Percentiles rank a stretch among this genome's conserved stretches.
Evolutionary conservation across 192 early-diverging fungal genomes (phyloP).

Genomic region (Pilaira anomala): DNA sequence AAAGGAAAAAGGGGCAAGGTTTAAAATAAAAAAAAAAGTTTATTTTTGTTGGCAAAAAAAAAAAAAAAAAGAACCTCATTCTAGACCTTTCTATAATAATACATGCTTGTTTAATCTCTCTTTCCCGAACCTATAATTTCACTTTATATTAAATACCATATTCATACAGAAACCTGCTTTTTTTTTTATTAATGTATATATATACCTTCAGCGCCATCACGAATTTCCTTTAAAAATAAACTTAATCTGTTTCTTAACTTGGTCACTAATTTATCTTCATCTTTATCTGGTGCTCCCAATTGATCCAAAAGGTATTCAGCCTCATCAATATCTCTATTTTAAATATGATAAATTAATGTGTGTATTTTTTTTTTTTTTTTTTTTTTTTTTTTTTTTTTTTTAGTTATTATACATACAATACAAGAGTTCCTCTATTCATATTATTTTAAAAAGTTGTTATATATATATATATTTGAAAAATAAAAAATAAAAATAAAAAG

Average conservation of each 20-base stretch:
- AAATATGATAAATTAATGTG: not conserved
- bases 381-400: no score
- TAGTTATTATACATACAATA: conserved; percentile 17
- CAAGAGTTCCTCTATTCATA: conserved; percentile 23
- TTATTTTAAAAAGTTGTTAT: no score
- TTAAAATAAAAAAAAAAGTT: not conserved
- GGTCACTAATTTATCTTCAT: conserved; percentile 29
- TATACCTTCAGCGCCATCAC: conserved; percentile 33
- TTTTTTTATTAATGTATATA: not conserved
- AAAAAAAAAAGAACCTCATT: not conserved
- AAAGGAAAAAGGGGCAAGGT: not conserved
- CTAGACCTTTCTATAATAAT: not conserved
- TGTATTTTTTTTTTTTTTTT: not conserved
- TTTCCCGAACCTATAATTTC: not conserved
- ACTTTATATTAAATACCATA: not conserved
- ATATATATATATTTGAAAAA: no score
- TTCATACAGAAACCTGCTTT: not conserved
- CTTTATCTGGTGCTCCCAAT: conserved; percentile 33
- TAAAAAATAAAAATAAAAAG: not conserved
- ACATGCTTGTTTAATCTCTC: conserved; percentile 6
- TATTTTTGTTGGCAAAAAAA: no score
- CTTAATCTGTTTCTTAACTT: conserved; percentile 31
- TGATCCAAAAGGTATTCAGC: conserved; percentile 38
- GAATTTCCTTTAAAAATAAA: conserved; percentile 19
- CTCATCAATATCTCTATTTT: conserved; percentile 35